Evolutionary conservation across 306 rosid species (phyloP), one percentile per base, ranked within the genome.

Genomic region (Oxytropis ochrocephala): DNA sequence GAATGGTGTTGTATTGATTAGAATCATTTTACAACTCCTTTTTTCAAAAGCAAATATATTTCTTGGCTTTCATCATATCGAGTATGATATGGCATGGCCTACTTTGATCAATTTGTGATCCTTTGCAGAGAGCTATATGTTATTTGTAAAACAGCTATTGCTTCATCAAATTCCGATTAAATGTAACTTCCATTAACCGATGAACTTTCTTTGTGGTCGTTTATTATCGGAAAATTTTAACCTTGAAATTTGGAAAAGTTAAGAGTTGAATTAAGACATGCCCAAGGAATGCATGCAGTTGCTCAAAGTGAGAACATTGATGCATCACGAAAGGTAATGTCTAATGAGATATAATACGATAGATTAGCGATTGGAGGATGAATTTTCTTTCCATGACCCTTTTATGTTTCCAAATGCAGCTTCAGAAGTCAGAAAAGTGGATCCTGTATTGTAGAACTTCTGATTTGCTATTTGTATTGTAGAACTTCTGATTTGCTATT

Each of bases 221-320:
- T 71, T 78, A 46, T 63, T n/a, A 69, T 65, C 91, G 99, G 84
- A 14, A n/a, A 73, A 73, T 72, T 36, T 95, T 52, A 79, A 77
- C 81, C 77, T 89, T 70, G 97, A 89, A 81, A n/a, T n/a, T 82
- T 95, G 61, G 97, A 95, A 78, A 87, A 83, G 86, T 80, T 95
- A 77, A 91, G 96, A 82, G 80, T 81, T 63, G 92, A 95, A 74
- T 91, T 95, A 64, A 87, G 88, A 79, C 96, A 89, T 77, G 96
- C 76, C 61, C 91, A 82, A 75, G 99, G 92, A 83, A 82, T 95
- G 91, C 87, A 83, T 62, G 91, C 96, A 9, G 58, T 91, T 52
- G 97, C 92, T 75, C 92, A 86, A 79, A 89, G 76, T 3, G 95
- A 89, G 83, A 91, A 73, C 64, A 70, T 80, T 8, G 88, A 85